Base-by-base conservation (phyloP, 2,329 filamentous ascomycete species). In the Piedraia hortae region DNA sequence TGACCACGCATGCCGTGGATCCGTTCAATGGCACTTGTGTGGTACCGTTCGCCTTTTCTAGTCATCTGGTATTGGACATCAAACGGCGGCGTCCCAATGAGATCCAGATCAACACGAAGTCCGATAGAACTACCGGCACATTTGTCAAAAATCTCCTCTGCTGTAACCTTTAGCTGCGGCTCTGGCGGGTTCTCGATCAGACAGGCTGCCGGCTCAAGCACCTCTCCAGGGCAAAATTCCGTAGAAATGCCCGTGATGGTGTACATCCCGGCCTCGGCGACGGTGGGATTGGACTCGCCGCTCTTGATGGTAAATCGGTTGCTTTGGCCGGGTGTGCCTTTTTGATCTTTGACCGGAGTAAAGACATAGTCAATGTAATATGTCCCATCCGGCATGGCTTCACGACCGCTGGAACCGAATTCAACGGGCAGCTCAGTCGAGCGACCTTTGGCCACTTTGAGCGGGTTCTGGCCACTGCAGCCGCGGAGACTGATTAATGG, bases 121-220 rank as follows among this genome's bases (percentile, higher is more conserved):
- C 85, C 85, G 29, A 97, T 74, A 0, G 85, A 77, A 38, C 78
- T 90, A 21, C 80, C 78, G 16, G 80, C 82, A 42, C 85, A 97
- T 41, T 88, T 89, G 44, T 97, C 85, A 23, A 75, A 72, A 19
- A 97, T 78, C 29, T 78, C 69, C 34, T 89, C 72, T 4, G 65
- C 57, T 14, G 59, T 59, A 21, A 97, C 52, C 4, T 62, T 54
- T 26, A 97, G 44, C 24, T 69, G 63, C 6, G 85, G 85, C 45
- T 90, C 69, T 1, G 85, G 68, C 4, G 85, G 85, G 32, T 93
- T 97, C 32, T 88, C 57, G 24, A 97, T 52, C 26, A 90, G 55
- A 43, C 82, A 93, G n/a, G 80, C 85, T 2, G 82, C 74, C 13
- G 85, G 85, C 42, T 97, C 85, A 31, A 82, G 59, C 4, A 97